Base-by-base conservation (phyloP, 2,329 filamentous ascomycete genomes). In the Aspergillus niger region DNA sequence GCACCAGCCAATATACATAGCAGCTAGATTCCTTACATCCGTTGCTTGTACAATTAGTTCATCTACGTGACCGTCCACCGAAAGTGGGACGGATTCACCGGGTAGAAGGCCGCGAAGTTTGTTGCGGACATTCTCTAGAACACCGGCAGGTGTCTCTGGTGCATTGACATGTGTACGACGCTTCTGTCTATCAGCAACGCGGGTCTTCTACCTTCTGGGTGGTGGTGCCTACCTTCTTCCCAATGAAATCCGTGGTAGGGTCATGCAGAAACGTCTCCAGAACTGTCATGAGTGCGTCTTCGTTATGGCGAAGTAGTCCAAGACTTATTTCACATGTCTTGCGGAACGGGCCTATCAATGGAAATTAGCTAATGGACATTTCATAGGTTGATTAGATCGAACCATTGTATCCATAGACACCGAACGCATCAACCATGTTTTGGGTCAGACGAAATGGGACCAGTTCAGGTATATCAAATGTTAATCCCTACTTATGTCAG, bases 351-450 rank as follows among this genome's bases (percentile, higher is more conserved):
- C 95, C 77, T 79, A 52, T 65, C 54, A 60, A 62, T 13, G 59
- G 59, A 8, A 30, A 22, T 48, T 20, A 17, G 11, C 30, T n/a
- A 8, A 28, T 24, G 7, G 50, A 28, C 22, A 44, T 32, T 11
- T 43, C 26, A 38, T 6, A 22, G 26, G 41, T 15, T 7, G 50
- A 24, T 22, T 28, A 8, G 32, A 58, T 64, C 66, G 30, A 64
- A 79, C 80, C 91, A 75, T 98, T 95, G 73, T 95, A 92, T 62
- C 93, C 92, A 72, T 96, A 94, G 22, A 96, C 89, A 5, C 95
- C 95, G 88, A 99, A 98, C 10, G 95, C 96, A 65, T 96, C 91
- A 38, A 96, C 87, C 94, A 99, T 98, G 78, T 99, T 99, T 82
- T 97, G 94, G 3, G 95, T 99, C 44, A 99, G 83, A 15, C 96